Evolutionary conservation across 768 basidiomycete species (phyloP).

Genomic region (Fistulinella prunicolor): DNA sequence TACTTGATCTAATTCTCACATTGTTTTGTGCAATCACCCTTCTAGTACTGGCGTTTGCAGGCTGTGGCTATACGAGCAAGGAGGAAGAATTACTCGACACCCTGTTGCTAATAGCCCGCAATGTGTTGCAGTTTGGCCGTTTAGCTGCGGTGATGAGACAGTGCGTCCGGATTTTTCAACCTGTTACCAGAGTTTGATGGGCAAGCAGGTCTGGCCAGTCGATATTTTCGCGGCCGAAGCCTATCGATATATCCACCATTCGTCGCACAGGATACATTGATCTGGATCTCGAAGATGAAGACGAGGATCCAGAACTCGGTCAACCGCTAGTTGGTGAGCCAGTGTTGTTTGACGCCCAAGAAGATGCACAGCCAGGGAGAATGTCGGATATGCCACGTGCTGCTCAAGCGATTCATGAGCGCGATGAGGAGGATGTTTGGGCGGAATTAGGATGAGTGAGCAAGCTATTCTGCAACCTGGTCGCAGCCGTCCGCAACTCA

Average conservation of each 20-base stretch:
- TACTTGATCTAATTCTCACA: slow-evolving; percentile 86
- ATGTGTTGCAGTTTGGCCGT: slow-evolving; percentile 88
- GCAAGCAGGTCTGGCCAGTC: slow-evolving; percentile 74
- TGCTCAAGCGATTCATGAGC: slow-evolving; percentile 49
- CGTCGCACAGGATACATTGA: slow-evolving; percentile 71
- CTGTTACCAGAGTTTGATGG: slow-evolving; percentile 7
- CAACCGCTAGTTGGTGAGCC: slow-evolving; percentile 58
- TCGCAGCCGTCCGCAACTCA: no score
- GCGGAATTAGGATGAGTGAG: slow-evolving; percentile 55
- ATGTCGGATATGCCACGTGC: slow-evolving; percentile 61
- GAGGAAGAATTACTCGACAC: slow-evolving; percentile 95
- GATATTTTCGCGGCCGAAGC: slow-evolving; percentile 82
- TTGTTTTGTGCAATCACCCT: slow-evolving; percentile 87
- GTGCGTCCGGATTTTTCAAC: slow-evolving; percentile 45
- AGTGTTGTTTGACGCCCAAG: slow-evolving; percentile 62
- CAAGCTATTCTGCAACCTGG: no score
- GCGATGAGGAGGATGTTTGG: slow-evolving; percentile 71
- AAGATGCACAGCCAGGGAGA: slow-evolving; percentile 26
- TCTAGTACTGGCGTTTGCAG: slow-evolving; percentile 83
- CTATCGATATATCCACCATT: slow-evolving; percentile 75
- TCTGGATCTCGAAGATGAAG: slow-evolving; percentile 66
- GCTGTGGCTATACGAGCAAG: slow-evolving; percentile 78
- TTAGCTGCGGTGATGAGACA: slow-evolving; percentile 92
- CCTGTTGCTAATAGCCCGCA: slow-evolving; percentile 85
- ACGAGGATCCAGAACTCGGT: slow-evolving; percentile 51